Evolutionary conservation across 129 eudicot genomes (phyloP).

Genomic region (Flaveria ramosissima): DNA sequence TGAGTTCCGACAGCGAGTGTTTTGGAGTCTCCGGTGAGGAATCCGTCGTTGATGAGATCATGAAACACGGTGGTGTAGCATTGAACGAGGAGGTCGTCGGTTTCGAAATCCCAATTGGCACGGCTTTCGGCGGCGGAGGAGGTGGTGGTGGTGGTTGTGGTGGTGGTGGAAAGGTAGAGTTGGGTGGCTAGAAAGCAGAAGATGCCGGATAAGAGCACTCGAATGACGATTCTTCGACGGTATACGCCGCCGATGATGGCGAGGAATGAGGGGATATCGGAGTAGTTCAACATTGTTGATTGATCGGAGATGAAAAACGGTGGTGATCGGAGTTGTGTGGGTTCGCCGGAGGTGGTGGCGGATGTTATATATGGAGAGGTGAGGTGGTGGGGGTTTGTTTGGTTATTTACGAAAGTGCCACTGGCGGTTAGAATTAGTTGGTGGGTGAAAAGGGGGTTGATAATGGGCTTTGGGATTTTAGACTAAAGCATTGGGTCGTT

Average conservation of each 20-base stretch:
- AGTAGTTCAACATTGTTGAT: not conserved
- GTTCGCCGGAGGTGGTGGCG: too few relatives aligned
- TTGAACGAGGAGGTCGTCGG: too few relatives aligned
- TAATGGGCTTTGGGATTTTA: not conserved
- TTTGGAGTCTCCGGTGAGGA: too few relatives aligned
- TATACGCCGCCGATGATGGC: conserved; percentile 4
- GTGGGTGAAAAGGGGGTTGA: not conserved
- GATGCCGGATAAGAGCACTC: conserved; percentile 43
- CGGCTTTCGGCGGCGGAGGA: conserved; percentile 2
- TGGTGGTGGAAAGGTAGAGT: conserved; percentile 52
- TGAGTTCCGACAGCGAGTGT: conserved; percentile 47
- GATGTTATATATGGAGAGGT: too few relatives aligned
- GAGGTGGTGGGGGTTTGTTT: not conserved
- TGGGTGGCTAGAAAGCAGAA: conserved; percentile 48
- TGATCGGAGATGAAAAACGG: not conserved
- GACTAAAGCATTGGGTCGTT: not conserved
- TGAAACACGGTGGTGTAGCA: too few relatives aligned
- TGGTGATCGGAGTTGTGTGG: not conserved
- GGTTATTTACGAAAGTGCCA: not conserved
- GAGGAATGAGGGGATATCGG: not conserved
- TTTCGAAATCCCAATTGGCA: conserved; percentile 14
- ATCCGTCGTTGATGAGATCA: too few relatives aligned
- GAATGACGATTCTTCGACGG: conserved; percentile 33
- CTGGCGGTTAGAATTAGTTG: not conserved
- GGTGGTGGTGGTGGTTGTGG: conserved; percentile 23